phyloP scores from a whole-genome alignment of 2,329 filamentous ascomycete genomes.

The Tolypocladium tundrense region DNA sequence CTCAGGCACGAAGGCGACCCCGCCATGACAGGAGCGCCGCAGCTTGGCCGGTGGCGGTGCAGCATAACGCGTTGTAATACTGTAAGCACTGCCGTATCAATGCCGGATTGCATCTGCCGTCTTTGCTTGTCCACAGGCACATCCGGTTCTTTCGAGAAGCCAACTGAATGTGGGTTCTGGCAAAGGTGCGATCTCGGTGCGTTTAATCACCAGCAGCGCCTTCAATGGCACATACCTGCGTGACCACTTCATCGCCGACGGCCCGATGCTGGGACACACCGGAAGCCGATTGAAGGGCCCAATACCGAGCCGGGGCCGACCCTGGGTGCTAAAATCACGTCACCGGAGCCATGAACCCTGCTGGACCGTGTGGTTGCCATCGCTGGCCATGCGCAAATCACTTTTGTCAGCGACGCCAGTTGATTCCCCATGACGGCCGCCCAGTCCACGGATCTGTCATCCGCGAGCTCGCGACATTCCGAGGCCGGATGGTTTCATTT shows the following conservation, averaged over 20 bases:
- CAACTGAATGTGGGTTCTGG: not conserved
- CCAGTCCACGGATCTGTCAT: not conserved
- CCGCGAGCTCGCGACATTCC: conserved; percentile 1
- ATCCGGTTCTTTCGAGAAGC: not conserved
- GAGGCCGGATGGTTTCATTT: not conserved
- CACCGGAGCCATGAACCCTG: not conserved
- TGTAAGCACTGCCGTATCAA: not conserved
- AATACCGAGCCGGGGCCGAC: not conserved
- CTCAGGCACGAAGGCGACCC: not conserved
- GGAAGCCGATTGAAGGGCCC: not conserved
- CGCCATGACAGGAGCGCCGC: not conserved
- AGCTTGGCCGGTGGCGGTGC: not conserved
- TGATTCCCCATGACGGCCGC: not conserved
- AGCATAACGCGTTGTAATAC: not conserved
- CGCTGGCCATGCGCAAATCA: too few species aligned
- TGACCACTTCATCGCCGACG: not conserved
- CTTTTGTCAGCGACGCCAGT: not conserved
- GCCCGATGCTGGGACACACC: not conserved
- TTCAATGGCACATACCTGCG: not conserved
- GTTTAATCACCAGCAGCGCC: not conserved
- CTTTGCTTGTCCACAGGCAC: too few species aligned
- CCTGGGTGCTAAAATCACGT: not conserved
- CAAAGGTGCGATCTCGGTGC: not conserved
- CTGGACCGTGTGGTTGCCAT: not conserved
- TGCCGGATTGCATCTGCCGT: not conserved